Conservation (phyloP, 768 basidiomycete genomes). For the Megacollybia marginata region DNA sequence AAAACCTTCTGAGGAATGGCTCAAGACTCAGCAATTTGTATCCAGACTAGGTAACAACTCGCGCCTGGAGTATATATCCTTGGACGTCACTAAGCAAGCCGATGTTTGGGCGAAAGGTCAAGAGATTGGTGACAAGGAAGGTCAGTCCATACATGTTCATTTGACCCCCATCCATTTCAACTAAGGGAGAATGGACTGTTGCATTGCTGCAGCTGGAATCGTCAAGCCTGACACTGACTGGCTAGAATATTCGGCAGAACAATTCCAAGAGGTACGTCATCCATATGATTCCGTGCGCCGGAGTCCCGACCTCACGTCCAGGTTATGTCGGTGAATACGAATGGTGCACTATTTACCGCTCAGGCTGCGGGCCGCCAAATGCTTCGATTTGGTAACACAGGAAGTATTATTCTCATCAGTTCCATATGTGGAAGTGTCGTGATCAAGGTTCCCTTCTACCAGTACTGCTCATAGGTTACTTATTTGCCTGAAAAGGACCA, state of each 20-base stretch:
- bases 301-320: too few species aligned
- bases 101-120: conserved; percentile 34
- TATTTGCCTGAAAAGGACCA: conserved; percentile 21
- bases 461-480: too few species aligned
- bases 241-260: conserved; percentile 46
- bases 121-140: too few species aligned
- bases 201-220: conserved; percentile 63
- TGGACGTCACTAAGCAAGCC: conserved; percentile 51
- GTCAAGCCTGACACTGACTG: conserved; percentile 37
- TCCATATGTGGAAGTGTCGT: too few species aligned
- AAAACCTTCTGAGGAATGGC: conserved; percentile 45
- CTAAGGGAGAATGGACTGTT: too few species aligned
- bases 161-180: too few species aligned
- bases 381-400: conserved; percentile 24
- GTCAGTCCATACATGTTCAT: too few species aligned
- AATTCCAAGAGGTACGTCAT: conserved; percentile 49
- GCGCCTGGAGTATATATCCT: conserved; percentile 48
- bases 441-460: too few species aligned
- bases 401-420: too few species aligned
- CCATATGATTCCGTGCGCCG: too few species aligned
- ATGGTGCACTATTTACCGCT: conserved; percentile 32
- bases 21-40: conserved; percentile 38
- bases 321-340: conserved; percentile 41
- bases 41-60: conserved; percentile 23
- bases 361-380: too few species aligned